Evolutionary conservation across 2,329 filamentous ascomycete genomes (phyloP), one percentile per base, ranked within the genome.

Genomic region (Sarocladium oryzae): DNA sequence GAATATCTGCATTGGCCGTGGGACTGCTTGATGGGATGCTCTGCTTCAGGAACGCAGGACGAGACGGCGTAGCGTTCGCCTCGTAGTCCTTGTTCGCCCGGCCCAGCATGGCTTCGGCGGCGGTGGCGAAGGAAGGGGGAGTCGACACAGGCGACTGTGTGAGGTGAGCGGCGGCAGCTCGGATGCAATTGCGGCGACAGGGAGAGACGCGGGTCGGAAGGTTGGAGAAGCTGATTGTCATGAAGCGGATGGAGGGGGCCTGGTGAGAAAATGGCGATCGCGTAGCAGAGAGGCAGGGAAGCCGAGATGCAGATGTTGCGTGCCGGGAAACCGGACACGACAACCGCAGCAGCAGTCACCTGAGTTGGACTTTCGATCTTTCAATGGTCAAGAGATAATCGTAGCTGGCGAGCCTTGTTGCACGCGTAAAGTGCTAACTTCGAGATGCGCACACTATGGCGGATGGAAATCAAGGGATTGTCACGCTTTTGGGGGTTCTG

Each of bases 11-110:
- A 62, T 73, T 69, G 9, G 68, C 61, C 38, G 63, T 66, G 11
- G 77, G 75, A 57, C 74, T 82, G 63, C 76, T 82, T 1, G 81
- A 81, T 3, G 78, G 73, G 56, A 83, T 79, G 15, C 78, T 66
- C 52, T 78, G 71, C 62, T 82, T 80, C 4, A 70, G 65, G 38
- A 78, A 62, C 45, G 63, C 57, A 8, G 61, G 56, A 49, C 66
- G 66, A 9, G 63, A 62, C 20, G 60, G 55, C 63, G 59, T 32
- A 18, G 30, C 46, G 51, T 65, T 66, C 53, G 71, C 69, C 65
- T 70, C 61, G 56, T 65, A 71, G 7, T 57, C 56, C 57, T 66
- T 67, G 32, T 66, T 67, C 21, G 66, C 65, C 56, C 64, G 64
- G 41, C 60, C 64, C 18, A 70, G 59, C 69, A 70, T 72, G 43